Evolutionary conservation across 768 basidiomycete species (phyloP).

Genomic region (Rhodotorula paludigena): DNA sequence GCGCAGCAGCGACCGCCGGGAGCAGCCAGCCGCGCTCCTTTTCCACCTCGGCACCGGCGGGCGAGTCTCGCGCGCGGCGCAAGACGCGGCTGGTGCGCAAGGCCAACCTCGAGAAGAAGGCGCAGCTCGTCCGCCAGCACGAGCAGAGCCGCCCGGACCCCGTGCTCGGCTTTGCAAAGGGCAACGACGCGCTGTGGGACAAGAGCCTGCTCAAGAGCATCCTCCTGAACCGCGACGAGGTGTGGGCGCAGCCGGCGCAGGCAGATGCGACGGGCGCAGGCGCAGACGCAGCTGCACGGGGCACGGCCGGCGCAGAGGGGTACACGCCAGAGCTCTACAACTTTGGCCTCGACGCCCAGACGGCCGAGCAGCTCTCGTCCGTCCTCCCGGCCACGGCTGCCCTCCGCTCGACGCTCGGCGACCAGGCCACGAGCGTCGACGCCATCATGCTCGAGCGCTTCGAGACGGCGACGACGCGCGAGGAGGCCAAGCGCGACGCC

Average conservation of each 20-base stretch:
- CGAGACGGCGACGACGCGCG: slow-evolving; percentile 27
- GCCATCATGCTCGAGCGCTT: slow-evolving; percentile 20
- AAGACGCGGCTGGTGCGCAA: slow-evolving; percentile 46
- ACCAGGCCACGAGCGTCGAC: slow-evolving; percentile 19
- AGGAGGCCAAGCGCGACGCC: slow-evolving; percentile 45
- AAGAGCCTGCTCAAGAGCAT: slow-evolving; percentile 56
- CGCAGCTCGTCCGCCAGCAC: slow-evolving; percentile 47
- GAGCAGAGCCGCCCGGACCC: slow-evolving; percentile 57
- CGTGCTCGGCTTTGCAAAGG: slow-evolving; percentile 66
- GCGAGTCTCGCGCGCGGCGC: slow-evolving; percentile 40
- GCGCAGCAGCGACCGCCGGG: not conserved
- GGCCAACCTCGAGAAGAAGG: slow-evolving; percentile 47
- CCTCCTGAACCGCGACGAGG: slow-evolving; percentile 24
- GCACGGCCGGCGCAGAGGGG: slow-evolving; percentile 1
- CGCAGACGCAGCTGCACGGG: slow-evolving; percentile 2
- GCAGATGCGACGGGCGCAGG: slow-evolving; percentile 14
- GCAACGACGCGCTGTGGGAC: slow-evolving; percentile 64
- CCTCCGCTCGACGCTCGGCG: slow-evolving; percentile 26
- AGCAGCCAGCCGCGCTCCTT: slow-evolving; percentile 30
- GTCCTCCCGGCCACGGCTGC: slow-evolving; percentile 24
- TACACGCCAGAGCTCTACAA: slow-evolving; percentile 50
- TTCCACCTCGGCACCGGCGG: slow-evolving; percentile 34
- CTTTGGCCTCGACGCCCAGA: slow-evolving; percentile 57
- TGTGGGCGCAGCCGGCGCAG: slow-evolving; percentile 28
- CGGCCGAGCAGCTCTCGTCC: slow-evolving; percentile 47